phyloP scores from a whole-genome alignment of 768 basidiomycete species.

The Podaxis rugospora region DNA sequence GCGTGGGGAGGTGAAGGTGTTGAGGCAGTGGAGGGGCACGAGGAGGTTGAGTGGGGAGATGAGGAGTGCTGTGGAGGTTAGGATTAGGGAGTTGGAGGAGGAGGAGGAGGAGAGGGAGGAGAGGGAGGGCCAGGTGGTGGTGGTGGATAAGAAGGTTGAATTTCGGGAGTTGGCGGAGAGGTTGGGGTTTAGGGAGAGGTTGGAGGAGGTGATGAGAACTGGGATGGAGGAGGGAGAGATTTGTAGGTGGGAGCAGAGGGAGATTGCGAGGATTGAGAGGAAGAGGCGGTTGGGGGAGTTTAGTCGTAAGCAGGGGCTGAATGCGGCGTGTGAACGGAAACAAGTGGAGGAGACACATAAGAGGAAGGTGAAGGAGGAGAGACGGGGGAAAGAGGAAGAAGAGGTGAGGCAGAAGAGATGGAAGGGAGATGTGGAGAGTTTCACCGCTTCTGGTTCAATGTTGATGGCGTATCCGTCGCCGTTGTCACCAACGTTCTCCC shows the following conservation, averaged over 20 bases:
- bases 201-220: slow-evolving; percentile 26
- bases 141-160: slow-evolving; percentile 6
- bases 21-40: slow-evolving; percentile 43
- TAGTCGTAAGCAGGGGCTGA: neutral
- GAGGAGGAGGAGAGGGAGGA: slow-evolving; percentile 39
- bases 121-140: slow-evolving; percentile 7
- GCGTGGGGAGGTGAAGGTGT: slow-evolving; percentile 35
- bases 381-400: neutral
- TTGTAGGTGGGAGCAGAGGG: slow-evolving; percentile 11
- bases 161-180: slow-evolving; percentile 28
- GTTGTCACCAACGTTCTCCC: no score
- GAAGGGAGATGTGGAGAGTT: no score
- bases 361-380: neutral
- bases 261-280: slow-evolving; percentile 18
- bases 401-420: no score
- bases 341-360: neutral
- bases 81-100: slow-evolving; percentile 18
- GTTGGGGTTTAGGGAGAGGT: slow-evolving; percentile 24
- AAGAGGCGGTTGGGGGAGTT: neutral
- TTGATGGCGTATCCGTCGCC: no score
- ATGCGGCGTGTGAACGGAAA: no score
- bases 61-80: slow-evolving; percentile 21
- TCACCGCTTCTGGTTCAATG: no score
- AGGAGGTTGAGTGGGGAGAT: slow-evolving; percentile 37
- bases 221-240: slow-evolving; percentile 20